Base-by-base conservation (phyloP, 2,329 filamentous ascomycete genomes). In the Daldinia eschscholtzii region DNA sequence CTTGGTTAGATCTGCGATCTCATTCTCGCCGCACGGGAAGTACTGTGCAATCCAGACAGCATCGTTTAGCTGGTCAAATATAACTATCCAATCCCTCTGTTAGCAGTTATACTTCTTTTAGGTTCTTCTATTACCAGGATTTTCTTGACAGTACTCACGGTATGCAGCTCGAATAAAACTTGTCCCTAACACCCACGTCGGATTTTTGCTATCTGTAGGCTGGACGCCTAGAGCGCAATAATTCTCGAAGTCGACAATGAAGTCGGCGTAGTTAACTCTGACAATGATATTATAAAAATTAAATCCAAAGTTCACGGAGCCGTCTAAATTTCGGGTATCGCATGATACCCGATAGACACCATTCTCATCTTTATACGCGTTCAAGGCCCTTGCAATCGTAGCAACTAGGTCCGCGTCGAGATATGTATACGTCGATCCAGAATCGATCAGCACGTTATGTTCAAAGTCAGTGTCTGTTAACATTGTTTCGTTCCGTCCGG, bases 361-460 rank as follows among this genome's bases (percentile, higher is more conserved):
- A 13, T 64, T 56, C 5, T 73, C 71, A 41, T 80, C 79, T 33
- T 76, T 66, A 41, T 74, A 76, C 12, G 77, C 78, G 35, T 75
- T 70, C 59, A 81, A 74, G 30, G 76, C 72, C 60, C 75, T 64
- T 28, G 80, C 82, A 23, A 87, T 79, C 6, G 73, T 61, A 1
- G 77, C 73, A 15, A 85, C 84, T 41, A 91, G 78, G 53, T 83
- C 79, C 68, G 88, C 83, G 7, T 89, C 89, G 3, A 92, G 83
- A 73, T 90, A 89, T 59, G 86, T 89, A 67, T 90, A 82, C 15
- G 87, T 90, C 35, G 87, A 89, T 35, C 90, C 90, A 3, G 86
- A 88, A 77, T 90, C 88, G 30, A 90, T 81, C n/a, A 89, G 80
- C 44, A 84, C 84, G 39, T 83, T 80, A 18, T 82, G 76, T 26